A percentile compares a stretch with the other conserved stretches of the same genome.
These are phyloP conservation scores for Globisporangium yorkense DNA, from an alignment of 352 stramenopile species.

Conservation along the genomic window DNA sequence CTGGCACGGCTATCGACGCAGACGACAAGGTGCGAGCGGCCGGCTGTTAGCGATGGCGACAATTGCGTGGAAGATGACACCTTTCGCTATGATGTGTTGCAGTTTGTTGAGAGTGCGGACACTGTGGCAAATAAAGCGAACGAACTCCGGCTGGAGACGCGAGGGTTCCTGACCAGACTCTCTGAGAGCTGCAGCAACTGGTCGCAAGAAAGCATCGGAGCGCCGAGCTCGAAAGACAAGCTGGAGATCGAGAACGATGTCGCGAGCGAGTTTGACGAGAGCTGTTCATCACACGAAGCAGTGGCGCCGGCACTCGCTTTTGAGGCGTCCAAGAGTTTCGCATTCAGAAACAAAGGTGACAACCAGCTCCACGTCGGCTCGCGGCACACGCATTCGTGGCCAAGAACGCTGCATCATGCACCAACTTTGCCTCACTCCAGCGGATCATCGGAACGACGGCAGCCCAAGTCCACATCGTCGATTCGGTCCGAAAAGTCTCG, in stretches of 20 bases:
- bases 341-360: not conserved
- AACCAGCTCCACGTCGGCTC: not conserved
- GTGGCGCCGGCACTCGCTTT: not conserved
- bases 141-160: conserved; percentile 7
- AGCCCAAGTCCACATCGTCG: not conserved
- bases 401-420: not conserved
- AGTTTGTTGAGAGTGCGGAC: not conserved
- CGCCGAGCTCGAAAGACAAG: not conserved
- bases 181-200: not conserved
- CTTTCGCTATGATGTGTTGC: not conserved
- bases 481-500: not conserved
- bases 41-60: not conserved
- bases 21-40: not conserved
- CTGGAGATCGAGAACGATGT: not conserved
- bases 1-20: not conserved
- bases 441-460: not conserved
- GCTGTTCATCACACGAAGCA: not conserved
- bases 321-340: not conserved
- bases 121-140: not conserved
- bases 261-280: not conserved
- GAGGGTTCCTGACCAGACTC: conserved; percentile 5
- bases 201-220: not conserved
- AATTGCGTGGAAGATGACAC: not conserved
- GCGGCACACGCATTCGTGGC: not conserved
- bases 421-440: not conserved